Evolutionary conservation across 2,329 filamentous ascomycete species (phyloP).

Genomic region (Parascedosporium putredinis): DNA sequence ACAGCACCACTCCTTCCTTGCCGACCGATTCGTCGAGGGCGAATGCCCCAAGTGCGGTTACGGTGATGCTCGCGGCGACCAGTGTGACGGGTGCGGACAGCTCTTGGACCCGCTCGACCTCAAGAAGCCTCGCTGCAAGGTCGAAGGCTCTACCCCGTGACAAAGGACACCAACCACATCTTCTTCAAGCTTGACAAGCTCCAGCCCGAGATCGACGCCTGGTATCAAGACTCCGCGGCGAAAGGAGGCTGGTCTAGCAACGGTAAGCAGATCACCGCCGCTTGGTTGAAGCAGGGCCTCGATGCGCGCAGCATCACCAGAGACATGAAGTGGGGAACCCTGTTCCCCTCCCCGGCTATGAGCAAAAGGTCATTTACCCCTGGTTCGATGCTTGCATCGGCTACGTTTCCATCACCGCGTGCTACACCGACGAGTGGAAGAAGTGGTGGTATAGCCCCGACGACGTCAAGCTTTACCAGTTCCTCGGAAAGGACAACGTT

Average conservation of each 20-base stretch:
- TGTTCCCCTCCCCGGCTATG: conserved; percentile 44
- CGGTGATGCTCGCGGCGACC: conserved; percentile 60
- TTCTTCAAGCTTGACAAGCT: conserved; percentile 81
- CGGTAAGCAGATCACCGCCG: conserved; percentile 64
- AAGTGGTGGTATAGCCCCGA: conserved; percentile 91
- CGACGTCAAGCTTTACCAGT: conserved; percentile 81
- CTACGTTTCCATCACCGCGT: conserved; percentile 89
- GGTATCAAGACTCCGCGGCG: conserved; percentile 62
- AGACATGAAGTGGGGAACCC: conserved; percentile 83
- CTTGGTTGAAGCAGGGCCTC: conserved; percentile 75
- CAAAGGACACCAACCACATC: conserved; percentile 77
- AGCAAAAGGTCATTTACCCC: conserved; percentile 73
- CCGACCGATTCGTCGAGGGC: conserved; percentile 79
- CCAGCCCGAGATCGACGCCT: conserved; percentile 65
- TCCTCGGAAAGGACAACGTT: conserved; percentile 71
- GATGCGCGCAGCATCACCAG: conserved; percentile 82
- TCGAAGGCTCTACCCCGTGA: conserved; percentile 76
- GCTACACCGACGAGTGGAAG: conserved; percentile 81
- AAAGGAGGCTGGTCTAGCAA: conserved; percentile 71
- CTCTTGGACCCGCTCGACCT: conserved; percentile 64
- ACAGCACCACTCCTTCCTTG: conserved; percentile 63
- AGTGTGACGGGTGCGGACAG: conserved; percentile 65
- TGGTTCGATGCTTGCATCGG: conserved; percentile 91
- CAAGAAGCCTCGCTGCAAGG: conserved; percentile 81
- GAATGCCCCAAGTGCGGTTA: conserved; percentile 66